phyloP scores from a whole-genome alignment of 2,329 filamentous ascomycete genomes.

The Knufia fluminis region DNA sequence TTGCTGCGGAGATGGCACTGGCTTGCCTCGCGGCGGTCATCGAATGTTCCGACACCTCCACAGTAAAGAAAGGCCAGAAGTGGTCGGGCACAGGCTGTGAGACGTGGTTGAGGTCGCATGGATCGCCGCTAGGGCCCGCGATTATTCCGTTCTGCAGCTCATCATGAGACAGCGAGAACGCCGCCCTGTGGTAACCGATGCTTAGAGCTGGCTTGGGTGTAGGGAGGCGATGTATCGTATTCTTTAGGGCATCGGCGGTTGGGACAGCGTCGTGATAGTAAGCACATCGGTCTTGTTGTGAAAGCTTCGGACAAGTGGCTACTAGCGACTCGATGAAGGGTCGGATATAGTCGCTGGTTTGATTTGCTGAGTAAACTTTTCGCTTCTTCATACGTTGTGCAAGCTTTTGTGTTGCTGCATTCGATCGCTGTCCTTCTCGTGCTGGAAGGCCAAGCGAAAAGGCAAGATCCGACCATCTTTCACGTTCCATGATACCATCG shows the following conservation, averaged over 20 bases:
- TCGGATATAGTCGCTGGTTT: slow-evolving; percentile 13
- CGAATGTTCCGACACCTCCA: slow-evolving; percentile 17
- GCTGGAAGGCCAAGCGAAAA: slow-evolving; percentile 19
- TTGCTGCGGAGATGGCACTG: slow-evolving; percentile 15
- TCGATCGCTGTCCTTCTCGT: slow-evolving; percentile 11
- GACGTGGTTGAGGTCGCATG: slow-evolving; percentile 18
- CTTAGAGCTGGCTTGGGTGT: slow-evolving; percentile 17
- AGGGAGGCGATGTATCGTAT: slow-evolving; percentile 16
- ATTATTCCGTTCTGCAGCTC: slow-evolving; percentile 23
- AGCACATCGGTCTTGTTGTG: slow-evolving; percentile 8
- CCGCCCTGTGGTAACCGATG: slow-evolving; percentile 14
- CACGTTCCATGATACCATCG: slow-evolving; percentile 17
- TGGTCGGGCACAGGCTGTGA: slow-evolving; percentile 17
- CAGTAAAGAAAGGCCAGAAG: slow-evolving; percentile 22
- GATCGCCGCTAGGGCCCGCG: slow-evolving; percentile 15
- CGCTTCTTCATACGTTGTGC: slow-evolving; percentile 15
- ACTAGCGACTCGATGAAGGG: slow-evolving; percentile 15
- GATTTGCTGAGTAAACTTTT: slow-evolving; percentile 11
- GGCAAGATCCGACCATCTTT: slow-evolving; percentile 18
- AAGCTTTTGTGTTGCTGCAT: slow-evolving; percentile 13
- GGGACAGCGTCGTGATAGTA: slow-evolving; percentile 18
- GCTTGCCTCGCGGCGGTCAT: slow-evolving; percentile 18
- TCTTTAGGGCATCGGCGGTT: slow-evolving; percentile 15
- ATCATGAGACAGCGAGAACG: slow-evolving; percentile 15
- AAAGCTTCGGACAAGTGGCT: slow-evolving; percentile 12